Evolutionary conservation across 1,284 basidiomycete species (phyloP), one percentile per base, ranked within the genome.

Genomic region (Pseudozyma flocculosa): DNA sequence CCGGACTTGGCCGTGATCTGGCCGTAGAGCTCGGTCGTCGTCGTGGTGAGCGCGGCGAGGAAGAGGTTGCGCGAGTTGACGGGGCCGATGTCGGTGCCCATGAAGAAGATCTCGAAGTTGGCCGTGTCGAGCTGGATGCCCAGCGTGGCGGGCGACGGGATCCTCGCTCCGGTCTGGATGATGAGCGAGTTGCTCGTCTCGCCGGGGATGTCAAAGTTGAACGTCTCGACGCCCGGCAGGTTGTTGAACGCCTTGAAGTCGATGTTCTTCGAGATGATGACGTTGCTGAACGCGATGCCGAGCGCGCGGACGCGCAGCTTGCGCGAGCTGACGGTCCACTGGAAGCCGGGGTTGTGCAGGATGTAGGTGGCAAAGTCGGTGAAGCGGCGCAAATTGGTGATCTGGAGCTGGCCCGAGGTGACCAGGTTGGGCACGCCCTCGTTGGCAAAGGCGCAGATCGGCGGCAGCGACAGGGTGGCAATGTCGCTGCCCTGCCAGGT

Each of bases 91-190:
- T 68, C 57, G 22, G 55, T 67, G 26, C 62, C 61, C 56, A 62
- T 50, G 61, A 68, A 74, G 58, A 48, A 88, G 78, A 83, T 80
- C 51, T 84, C 80, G 80, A 89, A 89, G 17, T 81, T 83, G 40
- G 86, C 85, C 3, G 83, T 85, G 34, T 87, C 88, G 36, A 89
- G 80, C 66, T 87, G 82, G 59, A 89, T 87, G 32, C 88, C 87
- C 36, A 89, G 78, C 64, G 88, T 85, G 83, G 79, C 61, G 32
- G 84, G 82, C 18, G 86, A 88, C 1, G 87, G 86, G 61, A 89
- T 89, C 11, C 78, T 53, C 0, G 86, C 82, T 70, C 85, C 85
- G 3, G 87, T 86, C 55, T 84, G 83, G 51, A 89, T 85, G 53
- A 84, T 83, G 58, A 89, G 87, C 36, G 87, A 85, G 55, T 87